Evolutionary conservation across 371 early-diverging fungal species (phyloP), one percentile per base, ranked within the genome.

Genomic region (Mucor circinelloides): DNA sequence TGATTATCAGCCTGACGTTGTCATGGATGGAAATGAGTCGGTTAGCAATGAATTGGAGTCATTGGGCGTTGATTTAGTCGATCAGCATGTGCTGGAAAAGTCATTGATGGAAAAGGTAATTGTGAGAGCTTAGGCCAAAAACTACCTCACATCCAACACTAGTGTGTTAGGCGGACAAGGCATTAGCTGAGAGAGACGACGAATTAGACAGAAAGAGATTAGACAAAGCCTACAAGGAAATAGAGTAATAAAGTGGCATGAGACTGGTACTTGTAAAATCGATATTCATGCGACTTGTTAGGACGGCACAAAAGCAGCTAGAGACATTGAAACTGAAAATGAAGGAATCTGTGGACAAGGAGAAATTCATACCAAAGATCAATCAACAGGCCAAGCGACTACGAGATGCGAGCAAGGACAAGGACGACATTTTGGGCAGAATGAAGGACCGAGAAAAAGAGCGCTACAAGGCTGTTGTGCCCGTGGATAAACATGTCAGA

Each of bases 151-250:
- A n/a, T n/a, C n/a, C n/a, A n/a, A n/a, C n/a, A n/a, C n/a, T n/a
- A n/a, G n/a, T n/a, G n/a, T n/a, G n/a, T n/a, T n/a, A 89, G 87
- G 89, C 84, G 6, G 86, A 84, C 70, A 81, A 87, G 68, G 85
- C 81, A 0, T 67, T 89, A 34, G 68, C 85, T 69, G 83, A 85
- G 63, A 70, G 85, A 72, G 89, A 91, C 50, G 72, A 83, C 60
- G 81, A 76, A 52, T 61, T 88, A 57, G 86, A 83, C 64, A 68
- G 73, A 63, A 87, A 83, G 62, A 76, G 89, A 6, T 69, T 89
- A 1, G 74, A 75, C 38, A 89, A 88, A 68, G 76, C 85, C 1
- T 67, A 67, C 9, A 79, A 76, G 57, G 78, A 80, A 38, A 77
- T 76, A 63, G 68, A 71, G 85, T 72, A 77, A 67, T 65, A 10